Percentiles rank a stretch among this genome's conserved stretches.
Conservation (phyloP, 2,329 filamentous ascomycete species). For the Aspergillus uvarum region DNA sequence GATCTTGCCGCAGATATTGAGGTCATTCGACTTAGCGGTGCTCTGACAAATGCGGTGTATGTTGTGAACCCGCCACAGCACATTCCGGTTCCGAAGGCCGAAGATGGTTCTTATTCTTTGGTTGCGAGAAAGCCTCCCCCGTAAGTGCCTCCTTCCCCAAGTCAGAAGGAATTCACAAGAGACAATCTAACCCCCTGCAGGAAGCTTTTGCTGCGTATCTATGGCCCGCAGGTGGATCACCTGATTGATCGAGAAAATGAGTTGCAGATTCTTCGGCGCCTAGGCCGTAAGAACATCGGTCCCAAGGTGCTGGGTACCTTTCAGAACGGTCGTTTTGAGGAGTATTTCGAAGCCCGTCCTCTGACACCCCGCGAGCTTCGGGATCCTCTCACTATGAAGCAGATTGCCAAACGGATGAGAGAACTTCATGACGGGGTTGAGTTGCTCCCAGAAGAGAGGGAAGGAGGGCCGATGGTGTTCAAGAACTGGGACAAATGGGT, state of each 20-base stretch:
- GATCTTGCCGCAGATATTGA: slow-evolving; percentile 45
- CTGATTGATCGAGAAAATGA: slow-evolving; percentile 93
- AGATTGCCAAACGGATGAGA: slow-evolving; percentile 96
- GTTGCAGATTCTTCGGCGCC: slow-evolving; percentile 76
- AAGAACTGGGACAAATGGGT: slow-evolving; percentile 95
- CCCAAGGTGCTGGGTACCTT: slow-evolving; percentile 90
- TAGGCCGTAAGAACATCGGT: slow-evolving; percentile 90
- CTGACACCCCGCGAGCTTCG: slow-evolving; percentile 75
- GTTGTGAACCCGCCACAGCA: slow-evolving; percentile 80
- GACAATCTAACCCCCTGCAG: slow-evolving; percentile 30
- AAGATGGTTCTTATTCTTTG: slow-evolving; percentile 39
- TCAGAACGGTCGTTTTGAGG: slow-evolving; percentile 90
- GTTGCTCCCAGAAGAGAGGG: slow-evolving; percentile 72
- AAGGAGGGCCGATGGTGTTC: slow-evolving; percentile 79
- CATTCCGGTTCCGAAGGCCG: slow-evolving; percentile 47
- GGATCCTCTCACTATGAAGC: slow-evolving; percentile 76
- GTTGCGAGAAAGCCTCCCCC: slow-evolving; percentile 52
- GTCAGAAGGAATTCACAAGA: neutral
- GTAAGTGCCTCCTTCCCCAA: slow-evolving; percentile 39
- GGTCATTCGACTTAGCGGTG: slow-evolving; percentile 66
- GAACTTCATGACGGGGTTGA: slow-evolving; percentile 94
- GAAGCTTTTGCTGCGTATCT: slow-evolving; percentile 85
- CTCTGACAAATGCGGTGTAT: slow-evolving; percentile 94
- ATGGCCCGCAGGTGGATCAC: slow-evolving; percentile 92
- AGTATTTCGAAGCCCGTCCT: slow-evolving; percentile 83